Percentiles rank a stretch among this genome's conserved stretches.
phyloP scores from a whole-genome alignment of 352 stramenopile species.

The Phytophthora aleatoria region DNA sequence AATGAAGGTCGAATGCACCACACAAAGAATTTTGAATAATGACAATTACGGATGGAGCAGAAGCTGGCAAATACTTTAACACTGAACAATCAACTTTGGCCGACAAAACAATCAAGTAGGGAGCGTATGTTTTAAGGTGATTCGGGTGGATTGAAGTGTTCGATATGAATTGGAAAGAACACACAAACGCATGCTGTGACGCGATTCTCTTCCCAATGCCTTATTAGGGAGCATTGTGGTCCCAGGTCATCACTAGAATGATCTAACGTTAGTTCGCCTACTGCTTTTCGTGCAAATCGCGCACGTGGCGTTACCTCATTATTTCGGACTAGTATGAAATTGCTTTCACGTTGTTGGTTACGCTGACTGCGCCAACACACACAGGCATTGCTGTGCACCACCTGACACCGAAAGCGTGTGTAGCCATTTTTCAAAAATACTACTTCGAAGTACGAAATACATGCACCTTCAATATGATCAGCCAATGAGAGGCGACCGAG shows the following conservation, averaged over 20 bases:
- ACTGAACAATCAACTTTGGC: background rate
- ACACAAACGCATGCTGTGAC: background rate
- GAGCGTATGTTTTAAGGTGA: constrained; percentile 19
- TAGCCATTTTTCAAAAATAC: constrained; percentile 10
- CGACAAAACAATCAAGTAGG: constrained; percentile 21
- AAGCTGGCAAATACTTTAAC: background rate
- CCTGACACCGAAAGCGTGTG: constrained; percentile 8
- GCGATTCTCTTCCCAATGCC: background rate
- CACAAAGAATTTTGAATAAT: constrained; percentile 20
- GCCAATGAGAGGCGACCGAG: too few species aligned
- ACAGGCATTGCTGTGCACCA: background rate
- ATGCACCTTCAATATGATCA: too few species aligned
- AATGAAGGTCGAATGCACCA: background rate
- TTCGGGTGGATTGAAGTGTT: background rate
- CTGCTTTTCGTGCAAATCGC: constrained; percentile 22
- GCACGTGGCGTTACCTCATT: constrained; percentile 15
- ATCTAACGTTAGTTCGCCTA: constrained; percentile 12
- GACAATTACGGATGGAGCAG: background rate
- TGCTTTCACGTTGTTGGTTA: constrained; percentile 1
- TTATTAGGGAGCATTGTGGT: background rate
- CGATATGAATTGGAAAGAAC: constrained; percentile 19
- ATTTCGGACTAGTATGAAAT: background rate
- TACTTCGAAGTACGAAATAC: too few species aligned
- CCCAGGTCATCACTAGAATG: constrained; percentile 4
- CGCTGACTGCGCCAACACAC: background rate